Base-by-base conservation (phyloP, 2,329 filamentous ascomycete genomes). In the Cytospora paraplurivora region DNA sequence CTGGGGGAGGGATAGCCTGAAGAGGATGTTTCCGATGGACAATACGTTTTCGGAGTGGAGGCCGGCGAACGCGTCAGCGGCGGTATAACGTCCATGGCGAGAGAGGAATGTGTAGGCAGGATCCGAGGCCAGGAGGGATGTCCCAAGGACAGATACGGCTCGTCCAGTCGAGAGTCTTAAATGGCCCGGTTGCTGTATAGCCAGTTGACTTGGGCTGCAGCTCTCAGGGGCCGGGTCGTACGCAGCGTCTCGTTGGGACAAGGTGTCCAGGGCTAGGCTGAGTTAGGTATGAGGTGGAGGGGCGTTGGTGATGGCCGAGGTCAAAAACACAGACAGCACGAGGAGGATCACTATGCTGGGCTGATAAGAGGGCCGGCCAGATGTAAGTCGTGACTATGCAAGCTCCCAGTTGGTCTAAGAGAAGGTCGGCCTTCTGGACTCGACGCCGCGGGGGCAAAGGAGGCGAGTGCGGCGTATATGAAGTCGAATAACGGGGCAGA, bases 1-100 rank as follows among this genome's bases (percentile, higher is more conserved):
- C 74, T 75, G 51, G 81, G 79, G 54, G 81, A 81, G 15, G 78
- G 77, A 68, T 83, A 81, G 66, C 78, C 78, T 60, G 78, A 72
- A 58, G 75, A 73, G 12, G 79, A 77, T 62, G 74, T 72, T 59
- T 77, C 74, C 44, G 77, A 76, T 56, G 78, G 76, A 71, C 75
- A 80, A 71, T 78, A 80, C 64, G 76, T 81, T 71, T 77, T 75
- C 56, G 77, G 74, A 64, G 78, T 76, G 54, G 78, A 79, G 19
- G 74, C 73, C 34, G 78, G 76, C 65, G 78, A 81, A 70, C 75
- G 75, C 64, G 76, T 79, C 63, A 81, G 74, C 53, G 79, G 80
- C 69, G 81, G 81, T 73, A 79, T 79, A 68, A 79, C 75, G 72
- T 82, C 80, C 81, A 83, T 83, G 73, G 71, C 71, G 64, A 37